These are phyloP conservation scores for Candida buenavistaensis DNA, from an alignment of 1,139 yeast genomes.

Conservation along the genomic window DNA sequence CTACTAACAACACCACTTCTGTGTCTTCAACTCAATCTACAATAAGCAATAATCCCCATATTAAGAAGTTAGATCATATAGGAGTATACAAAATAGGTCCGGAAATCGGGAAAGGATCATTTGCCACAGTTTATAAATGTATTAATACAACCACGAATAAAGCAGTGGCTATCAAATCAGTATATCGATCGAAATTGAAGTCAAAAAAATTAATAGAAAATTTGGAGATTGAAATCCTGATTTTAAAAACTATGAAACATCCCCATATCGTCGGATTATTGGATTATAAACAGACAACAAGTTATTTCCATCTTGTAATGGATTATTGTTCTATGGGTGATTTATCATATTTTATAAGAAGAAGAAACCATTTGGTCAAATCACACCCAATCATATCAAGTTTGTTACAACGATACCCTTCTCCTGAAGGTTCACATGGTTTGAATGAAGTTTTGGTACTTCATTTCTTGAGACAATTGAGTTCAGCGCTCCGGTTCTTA, in stretches of 20 bases:
- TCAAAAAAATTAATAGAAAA: slow-evolving; percentile 86
- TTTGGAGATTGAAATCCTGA: slow-evolving; percentile 86
- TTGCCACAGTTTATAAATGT: slow-evolving; percentile 51
- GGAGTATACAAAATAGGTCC: slow-evolving; percentile 45
- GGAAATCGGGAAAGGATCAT: slow-evolving; percentile 52
- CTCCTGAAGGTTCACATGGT: slow-evolving; percentile 76
- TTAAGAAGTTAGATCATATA: slow-evolving; percentile 7
- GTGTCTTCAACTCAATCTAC: slow-evolving; percentile 1
- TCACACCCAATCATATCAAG: slow-evolving; percentile 81
- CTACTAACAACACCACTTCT: slow-evolving; percentile 3
- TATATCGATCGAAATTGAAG: slow-evolving; percentile 76
- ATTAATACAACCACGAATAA: slow-evolving; percentile 44
- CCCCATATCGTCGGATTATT: slow-evolving; percentile 88
- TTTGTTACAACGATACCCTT: slow-evolving; percentile 78
- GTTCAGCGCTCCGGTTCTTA: slow-evolving; percentile 80
- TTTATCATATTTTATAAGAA: slow-evolving; percentile 79
- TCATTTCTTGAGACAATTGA: slow-evolving; percentile 83
- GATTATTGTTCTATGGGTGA: slow-evolving; percentile 97
- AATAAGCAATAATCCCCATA: not conserved
- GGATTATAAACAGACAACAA: slow-evolving; percentile 76
- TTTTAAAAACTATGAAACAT: slow-evolving; percentile 81
- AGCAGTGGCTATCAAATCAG: slow-evolving; percentile 86
- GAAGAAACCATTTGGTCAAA: slow-evolving; percentile 66
- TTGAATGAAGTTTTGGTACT: slow-evolving; percentile 74
- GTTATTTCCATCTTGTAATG: slow-evolving; percentile 91